Base-by-base conservation (phyloP, 177 flowering plant species). In the Vitis hybrid region DNA sequence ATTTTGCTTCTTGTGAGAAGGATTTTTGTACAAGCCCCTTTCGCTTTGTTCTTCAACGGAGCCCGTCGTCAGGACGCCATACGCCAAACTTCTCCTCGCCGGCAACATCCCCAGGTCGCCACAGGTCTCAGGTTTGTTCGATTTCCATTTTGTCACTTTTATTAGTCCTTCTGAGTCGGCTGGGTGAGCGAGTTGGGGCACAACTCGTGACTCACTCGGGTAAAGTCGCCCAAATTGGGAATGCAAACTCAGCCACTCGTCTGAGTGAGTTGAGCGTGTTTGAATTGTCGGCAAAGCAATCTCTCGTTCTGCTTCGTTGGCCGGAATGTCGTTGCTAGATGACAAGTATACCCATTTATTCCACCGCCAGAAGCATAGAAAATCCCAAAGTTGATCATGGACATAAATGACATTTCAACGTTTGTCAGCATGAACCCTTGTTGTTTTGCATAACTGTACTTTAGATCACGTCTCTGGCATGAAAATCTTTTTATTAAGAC, bases 21-120 rank as follows among this genome's bases (percentile, higher is more conserved):
- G 72, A 59, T 39, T 84, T 78, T 51, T 79, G 88, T 70, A 75
- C 81, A 26, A 90, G 92, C 75, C 92, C 97, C 39, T 89, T 86
- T 58, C 82, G 80, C 22, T 91, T 90, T 61, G 78, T 75, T 11
- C 84, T 84, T 5, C 85, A 73, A 18, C 66, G 33, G 15, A 82
- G 77, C 66, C 79, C 88, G 0, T 80, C 87, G 2, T 66, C 85
- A 62, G 81, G 82, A 45, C 52, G 70, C 80, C 81, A 75, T 64
- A 83, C 88, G 60, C 88, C 90, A 73, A 85, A 75, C 18, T 83
- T 84, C 51, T 22, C 70, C 0, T 84, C 97, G 19, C 89, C 91
- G 82, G 82, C 74, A 50, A 56, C 76, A 7, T 88, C 91, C 16
- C 90, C 89, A 1, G 53, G 50, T 64, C 80, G 83, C 78, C 80